These are phyloP conservation scores for Amanita pallidorosea DNA, from an alignment of 768 basidiomycete species.

Conservation along the genomic window DNA sequence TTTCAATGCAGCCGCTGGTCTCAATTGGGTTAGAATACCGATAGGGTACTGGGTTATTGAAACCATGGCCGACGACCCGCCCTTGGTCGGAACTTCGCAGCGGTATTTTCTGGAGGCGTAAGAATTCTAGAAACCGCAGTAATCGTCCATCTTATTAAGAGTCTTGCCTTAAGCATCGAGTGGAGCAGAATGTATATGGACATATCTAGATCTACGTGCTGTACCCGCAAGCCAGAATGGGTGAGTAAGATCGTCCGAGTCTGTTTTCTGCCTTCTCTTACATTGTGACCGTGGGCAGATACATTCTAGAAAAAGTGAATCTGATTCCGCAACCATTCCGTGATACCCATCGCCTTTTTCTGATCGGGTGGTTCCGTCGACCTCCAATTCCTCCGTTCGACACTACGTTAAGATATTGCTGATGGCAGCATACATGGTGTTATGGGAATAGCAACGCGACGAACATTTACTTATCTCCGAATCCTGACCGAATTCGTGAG, in stretches of 20 bases:
- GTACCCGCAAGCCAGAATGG: conserved; percentile 77
- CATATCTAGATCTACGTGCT: conserved; percentile 73
- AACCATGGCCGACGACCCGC: conserved; percentile 65
- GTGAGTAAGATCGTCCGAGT: conserved; percentile 34
- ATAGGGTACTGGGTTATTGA: conserved; percentile 87
- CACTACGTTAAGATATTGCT: conserved; percentile 7
- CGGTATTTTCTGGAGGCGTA: conserved; percentile 42
- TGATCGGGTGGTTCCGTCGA: conserved; percentile 48
- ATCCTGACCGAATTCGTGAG: conserved; percentile 78
- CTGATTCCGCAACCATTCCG: background rate
- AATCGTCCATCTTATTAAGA: conserved; percentile 1
- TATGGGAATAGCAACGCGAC: conserved; percentile 85
- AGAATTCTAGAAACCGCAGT: conserved; percentile 7
- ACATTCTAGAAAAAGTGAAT: conserved; percentile 26
- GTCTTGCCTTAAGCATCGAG: conserved; percentile 44
- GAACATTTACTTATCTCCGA: conserved; percentile 73
- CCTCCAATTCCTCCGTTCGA: conserved; percentile 8
- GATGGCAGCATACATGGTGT: conserved; percentile 49
- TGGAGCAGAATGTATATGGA: conserved; percentile 95
- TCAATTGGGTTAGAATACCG: conserved; percentile 83
- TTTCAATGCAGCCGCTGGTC: conserved; percentile 60
- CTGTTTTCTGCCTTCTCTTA: conserved; percentile 2
- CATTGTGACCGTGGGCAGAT: conserved; percentile 16
- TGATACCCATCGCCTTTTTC: background rate
- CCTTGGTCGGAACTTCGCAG: conserved; percentile 71